Evolutionary conservation across 106 monocot species (phyloP), one percentile per base, ranked within the genome.

Genomic region (Allium sativum): DNA sequence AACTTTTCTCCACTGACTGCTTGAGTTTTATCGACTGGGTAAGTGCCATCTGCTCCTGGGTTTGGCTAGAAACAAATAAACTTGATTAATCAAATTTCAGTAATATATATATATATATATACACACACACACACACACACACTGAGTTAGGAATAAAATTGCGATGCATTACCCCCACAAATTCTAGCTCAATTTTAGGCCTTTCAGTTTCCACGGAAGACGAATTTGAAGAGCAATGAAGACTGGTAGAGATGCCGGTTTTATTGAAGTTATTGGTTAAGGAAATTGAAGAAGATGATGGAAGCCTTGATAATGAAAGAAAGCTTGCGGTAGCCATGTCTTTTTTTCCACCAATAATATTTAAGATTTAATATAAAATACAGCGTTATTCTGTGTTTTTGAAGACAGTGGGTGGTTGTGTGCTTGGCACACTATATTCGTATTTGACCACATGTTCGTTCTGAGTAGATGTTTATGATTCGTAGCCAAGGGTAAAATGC

Each of bases 1-100:
- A 90, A 76, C 84, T 95, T 90, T 72, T 90, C 94, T 31, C 90
- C 94, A 61, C 94, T 95, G 40, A 67, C 52, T 15, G 72, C 94
- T 42, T 52, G 44, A 17, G 71, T 80, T 22, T 44, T 60, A 52
- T 95, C 71, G 56, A 71, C 72, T 43, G 59, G 69, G 72, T 70
- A 90, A 18, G 69, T 40, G 17, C 84, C 83, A 55, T 90, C 94
- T 3, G 76, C 78, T 48, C 62, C 76, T 8, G 78, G 40, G 44
- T 86, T 86, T 10, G 81, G 83, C 94, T 95, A 52, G 10, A 40
- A 1, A 6, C 0, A 12, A 10, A 31, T 0, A 12, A 21, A 58
- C 50, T 31, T 0, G 6, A 65, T n/a, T 5, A 44, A 42, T 1
- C 4, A 41, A 42, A 10, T 18, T 61, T 48, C 8, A 48, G 2